Evolutionary conservation across 179 eudicot genomes (phyloP), one percentile per base, ranked within the genome.

Genomic region (Pouteria campechiana): DNA sequence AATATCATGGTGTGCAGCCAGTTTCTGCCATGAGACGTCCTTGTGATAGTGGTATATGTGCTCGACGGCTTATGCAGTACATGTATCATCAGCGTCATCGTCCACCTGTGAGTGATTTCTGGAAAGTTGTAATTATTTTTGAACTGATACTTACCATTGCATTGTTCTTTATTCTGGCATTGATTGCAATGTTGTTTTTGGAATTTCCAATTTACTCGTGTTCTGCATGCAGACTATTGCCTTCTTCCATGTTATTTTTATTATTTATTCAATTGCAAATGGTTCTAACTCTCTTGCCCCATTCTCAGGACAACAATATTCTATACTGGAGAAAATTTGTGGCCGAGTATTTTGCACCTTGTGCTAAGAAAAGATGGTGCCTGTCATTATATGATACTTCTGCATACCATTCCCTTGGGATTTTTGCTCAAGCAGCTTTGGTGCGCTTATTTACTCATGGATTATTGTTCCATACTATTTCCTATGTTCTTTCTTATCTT

Each of bases 301-400:
- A 37, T 38, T 18, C 5, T 50, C 75, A 89, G 97, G 95, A 81
- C 54, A 81, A 85, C 51, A 36, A 77, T 27, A 76, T 89, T 70
- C 79, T 78, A 39, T 89, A 81, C 46, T 89, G 97, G 97, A 76
- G 81, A 48, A 85, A 86, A 57, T 85, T 89, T 70, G 95, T 85
- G 44, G 69, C 79, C 1, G 95, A 89, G 61, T 89, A 81, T 61
- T 89, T 69, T 54, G 80, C 95, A 47, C 90, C 95, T 12, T 90
- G 86, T 27, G 90, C 93, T 23, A 89, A 85, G 78, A 81, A 85
- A 78, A 78, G 97, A 43, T 89, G 97, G 97, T 89, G 97, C 59
- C 57, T 89, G 65, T 89, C 97, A 3, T 50, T 61, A 11, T 89
- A 89, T 40, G 90, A 89, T 46, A 81, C 81, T 50, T 95, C 81